Conservation (phyloP, 257 asterid species). For the Nicotiana benthamiana region DNA sequence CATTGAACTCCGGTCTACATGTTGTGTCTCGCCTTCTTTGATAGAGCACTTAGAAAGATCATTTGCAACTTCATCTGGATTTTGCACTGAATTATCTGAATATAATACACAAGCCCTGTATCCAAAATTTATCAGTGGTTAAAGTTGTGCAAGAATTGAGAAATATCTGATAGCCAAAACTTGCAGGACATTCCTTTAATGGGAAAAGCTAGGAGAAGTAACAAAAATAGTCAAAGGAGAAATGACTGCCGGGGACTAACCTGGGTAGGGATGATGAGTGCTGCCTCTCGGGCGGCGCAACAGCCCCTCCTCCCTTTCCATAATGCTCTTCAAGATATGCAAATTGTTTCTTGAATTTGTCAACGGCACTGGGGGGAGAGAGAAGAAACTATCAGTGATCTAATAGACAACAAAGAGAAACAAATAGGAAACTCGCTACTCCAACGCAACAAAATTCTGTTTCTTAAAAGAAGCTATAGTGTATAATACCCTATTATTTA, state of each 20-base stretch:
- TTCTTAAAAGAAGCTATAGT: not conserved
- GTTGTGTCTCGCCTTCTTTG: slow-evolving; percentile 60
- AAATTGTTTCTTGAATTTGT: slow-evolving; percentile 93
- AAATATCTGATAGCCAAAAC: not conserved
- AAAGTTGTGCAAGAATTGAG: not conserved
- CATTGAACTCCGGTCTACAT: slow-evolving; percentile 36
- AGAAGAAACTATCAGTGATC: slow-evolving; percentile 1
- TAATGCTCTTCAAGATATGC: slow-evolving; percentile 91
- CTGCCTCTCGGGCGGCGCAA: slow-evolving; percentile 89
- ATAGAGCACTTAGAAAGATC: slow-evolving; percentile 70
- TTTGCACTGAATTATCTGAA: slow-evolving; percentile 50
- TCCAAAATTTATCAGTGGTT: slow-evolving; percentile 12
- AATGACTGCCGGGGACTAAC: slow-evolving; percentile 7
- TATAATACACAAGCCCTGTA: slow-evolving; percentile 69
- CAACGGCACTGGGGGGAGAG: slow-evolving; percentile 64
- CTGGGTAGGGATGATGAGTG: slow-evolving; percentile 95
- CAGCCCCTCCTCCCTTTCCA: slow-evolving; percentile 57
- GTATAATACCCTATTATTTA: not conserved
- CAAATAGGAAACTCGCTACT: too few species aligned
- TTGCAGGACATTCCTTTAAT: not conserved
- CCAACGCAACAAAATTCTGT: not conserved
- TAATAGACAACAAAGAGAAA: too few species aligned
- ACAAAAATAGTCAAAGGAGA: not conserved
- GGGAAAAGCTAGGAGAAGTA: not conserved
- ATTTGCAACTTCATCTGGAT: slow-evolving; percentile 41